Conservation (phyloP, 306 rosid genomes). For the Glycine latifolia region DNA sequence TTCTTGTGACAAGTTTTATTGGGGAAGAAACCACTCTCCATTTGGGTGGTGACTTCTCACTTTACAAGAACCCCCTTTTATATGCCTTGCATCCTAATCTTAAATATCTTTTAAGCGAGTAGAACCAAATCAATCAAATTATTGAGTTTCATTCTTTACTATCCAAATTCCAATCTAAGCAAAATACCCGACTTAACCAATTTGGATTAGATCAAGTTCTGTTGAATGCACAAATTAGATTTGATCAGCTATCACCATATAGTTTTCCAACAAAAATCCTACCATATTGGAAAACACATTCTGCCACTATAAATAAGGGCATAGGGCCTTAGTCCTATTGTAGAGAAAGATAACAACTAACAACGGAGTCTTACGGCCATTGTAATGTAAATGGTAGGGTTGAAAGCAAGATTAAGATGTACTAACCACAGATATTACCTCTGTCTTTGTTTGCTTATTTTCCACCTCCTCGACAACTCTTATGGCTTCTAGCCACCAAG, state of each 20-base stretch:
- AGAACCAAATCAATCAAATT: neutral
- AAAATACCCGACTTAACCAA: neutral
- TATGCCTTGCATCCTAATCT: neutral
- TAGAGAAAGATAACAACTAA: neutral
- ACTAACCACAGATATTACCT: slow-evolving; percentile 57
- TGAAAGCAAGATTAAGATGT: slow-evolving; percentile 35
- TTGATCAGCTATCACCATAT: too few relatives aligned
- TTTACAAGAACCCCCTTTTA: neutral
- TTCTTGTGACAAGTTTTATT: neutral
- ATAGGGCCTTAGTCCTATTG: too few relatives aligned
- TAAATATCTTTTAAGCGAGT: neutral
- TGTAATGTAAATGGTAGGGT: slow-evolving; percentile 5
- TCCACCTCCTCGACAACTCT: slow-evolving; percentile 72
- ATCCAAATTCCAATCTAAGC: neutral
- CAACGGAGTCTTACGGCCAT: neutral
- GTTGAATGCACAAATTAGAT: too few relatives aligned
- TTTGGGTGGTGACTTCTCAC: neutral
- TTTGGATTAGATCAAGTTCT: neutral
- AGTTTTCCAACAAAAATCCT: too few relatives aligned
- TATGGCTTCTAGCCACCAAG: slow-evolving; percentile 91
- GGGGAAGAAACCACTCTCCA: neutral
- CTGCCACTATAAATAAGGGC: too few relatives aligned
- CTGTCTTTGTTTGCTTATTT: slow-evolving; percentile 54
- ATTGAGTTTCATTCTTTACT: neutral
- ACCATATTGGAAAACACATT: too few relatives aligned